A percentile compares a stretch with the other conserved stretches of the same genome.
Evolutionary conservation across 2,329 filamentous ascomycete species (phyloP).

Genomic region (Colletotrichum sp.): DNA sequence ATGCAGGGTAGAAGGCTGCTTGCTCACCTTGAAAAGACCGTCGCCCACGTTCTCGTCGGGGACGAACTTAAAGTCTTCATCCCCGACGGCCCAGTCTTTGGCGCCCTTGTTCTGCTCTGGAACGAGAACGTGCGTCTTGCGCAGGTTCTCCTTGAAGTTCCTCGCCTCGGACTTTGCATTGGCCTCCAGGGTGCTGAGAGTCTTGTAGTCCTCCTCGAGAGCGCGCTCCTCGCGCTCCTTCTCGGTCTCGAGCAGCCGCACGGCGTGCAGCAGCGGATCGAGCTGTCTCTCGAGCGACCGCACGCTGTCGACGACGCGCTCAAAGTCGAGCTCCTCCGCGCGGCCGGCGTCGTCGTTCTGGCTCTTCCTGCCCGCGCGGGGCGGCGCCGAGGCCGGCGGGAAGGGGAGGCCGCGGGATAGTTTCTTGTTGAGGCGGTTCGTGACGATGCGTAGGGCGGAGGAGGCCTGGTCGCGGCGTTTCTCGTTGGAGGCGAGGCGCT

Average conservation of each 20-base stretch:
- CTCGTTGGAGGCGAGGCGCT: conserved; percentile 55
- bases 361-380: conserved; percentile 8
- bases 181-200: conserved; percentile 54
- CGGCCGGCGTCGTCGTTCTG: conserved; percentile 32
- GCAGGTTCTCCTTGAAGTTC: conserved; percentile 53
- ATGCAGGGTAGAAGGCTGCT: background rate
- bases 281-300: conserved; percentile 61
- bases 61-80: conserved; percentile 23
- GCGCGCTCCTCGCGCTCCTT: conserved; percentile 60
- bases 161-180: conserved; percentile 61
- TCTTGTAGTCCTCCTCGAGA: conserved; percentile 60
- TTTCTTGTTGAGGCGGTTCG: conserved; percentile 61
- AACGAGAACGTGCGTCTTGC: conserved; percentile 56
- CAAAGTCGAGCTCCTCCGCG: conserved; percentile 68
- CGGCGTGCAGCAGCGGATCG: conserved; percentile 66
- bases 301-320: conserved; percentile 67
- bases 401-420: conserved; percentile 69
- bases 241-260: conserved; percentile 65
- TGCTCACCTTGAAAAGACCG: conserved; percentile 35
- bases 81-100: background rate
- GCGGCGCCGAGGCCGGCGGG: conserved; percentile 53
- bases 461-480: conserved; percentile 58
- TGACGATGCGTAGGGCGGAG: conserved; percentile 58
- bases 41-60: background rate
- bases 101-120: conserved; percentile 35